Conservation (phyloP, 2,329 filamentous ascomycete species). For the Mycocentrospora acerina region DNA sequence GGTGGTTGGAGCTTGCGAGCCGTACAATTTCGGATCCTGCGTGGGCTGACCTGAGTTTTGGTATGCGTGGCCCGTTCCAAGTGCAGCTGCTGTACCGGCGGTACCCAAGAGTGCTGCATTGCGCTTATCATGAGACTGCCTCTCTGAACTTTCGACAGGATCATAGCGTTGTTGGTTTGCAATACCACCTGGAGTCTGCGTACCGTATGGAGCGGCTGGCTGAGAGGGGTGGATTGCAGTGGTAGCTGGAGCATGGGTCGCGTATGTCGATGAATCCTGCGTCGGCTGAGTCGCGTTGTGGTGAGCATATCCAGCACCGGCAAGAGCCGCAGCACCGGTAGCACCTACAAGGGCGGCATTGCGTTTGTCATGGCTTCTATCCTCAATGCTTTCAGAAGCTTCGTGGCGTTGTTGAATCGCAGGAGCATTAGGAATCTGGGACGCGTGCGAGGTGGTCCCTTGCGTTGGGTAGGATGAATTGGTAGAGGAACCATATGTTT, state of each 20-base stretch:
- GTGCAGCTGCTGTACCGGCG: not conserved
- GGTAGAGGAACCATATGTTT: slow-evolving; percentile 32
- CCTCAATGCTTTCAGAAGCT: slow-evolving; percentile 13
- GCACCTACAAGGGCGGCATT: slow-evolving; percentile 22
- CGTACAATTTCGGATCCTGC: slow-evolving; percentile 15
- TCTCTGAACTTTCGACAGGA: slow-evolving; percentile 2
- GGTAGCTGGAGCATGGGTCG: no score
- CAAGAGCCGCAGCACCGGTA: slow-evolving; percentile 18
- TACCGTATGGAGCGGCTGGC: not conserved
- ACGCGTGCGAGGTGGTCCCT: slow-evolving; percentile 32
- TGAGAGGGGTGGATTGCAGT: not conserved
- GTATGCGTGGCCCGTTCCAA: slow-evolving; percentile 1
- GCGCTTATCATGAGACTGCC: slow-evolving; percentile 3
- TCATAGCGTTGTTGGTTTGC: slow-evolving; percentile 24
- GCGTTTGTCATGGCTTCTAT: slow-evolving; percentile 28
- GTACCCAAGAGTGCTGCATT: slow-evolving; percentile 3
- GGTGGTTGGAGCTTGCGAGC: slow-evolving; percentile 1
- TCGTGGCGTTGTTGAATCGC: slow-evolving; percentile 18
- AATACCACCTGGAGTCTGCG: not conserved
- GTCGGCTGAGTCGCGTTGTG: no score
- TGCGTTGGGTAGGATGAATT: slow-evolving; percentile 46
- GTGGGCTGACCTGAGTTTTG: slow-evolving; percentile 24
- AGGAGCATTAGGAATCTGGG: slow-evolving; percentile 7
- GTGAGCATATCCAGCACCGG: not conserved
- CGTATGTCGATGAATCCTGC: no score